A percentile compares a stretch with the other conserved stretches of the same genome.
phyloP scores from a whole-genome alignment of 192 early-diverging fungal species.

The Coemansia aciculifera region DNA sequence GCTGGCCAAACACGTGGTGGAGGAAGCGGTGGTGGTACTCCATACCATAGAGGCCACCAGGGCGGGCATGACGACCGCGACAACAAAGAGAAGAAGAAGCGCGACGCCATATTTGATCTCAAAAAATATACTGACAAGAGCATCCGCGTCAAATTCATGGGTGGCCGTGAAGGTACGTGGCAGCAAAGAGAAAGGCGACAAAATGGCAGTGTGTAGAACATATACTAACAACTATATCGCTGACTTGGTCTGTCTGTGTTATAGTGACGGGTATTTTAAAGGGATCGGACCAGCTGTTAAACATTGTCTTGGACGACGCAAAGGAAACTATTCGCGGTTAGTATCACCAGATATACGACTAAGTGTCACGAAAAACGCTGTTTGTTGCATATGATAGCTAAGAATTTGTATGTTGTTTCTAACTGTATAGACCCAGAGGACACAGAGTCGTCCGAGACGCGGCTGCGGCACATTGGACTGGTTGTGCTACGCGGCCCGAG shows the following conservation, averaged over 20 bases:
- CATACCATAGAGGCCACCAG: constrained; percentile 53
- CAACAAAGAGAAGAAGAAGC: constrained; percentile 64
- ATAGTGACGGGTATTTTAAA: constrained; percentile 88
- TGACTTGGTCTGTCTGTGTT: not conserved
- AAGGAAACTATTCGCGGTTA: constrained; percentile 78
- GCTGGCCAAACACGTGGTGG: constrained; percentile 48
- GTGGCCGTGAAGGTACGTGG: constrained; percentile 85
- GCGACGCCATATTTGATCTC: constrained; percentile 92
- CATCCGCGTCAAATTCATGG: constrained; percentile 90
- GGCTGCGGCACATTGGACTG: constrained; percentile 76
- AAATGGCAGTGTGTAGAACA: not conserved
- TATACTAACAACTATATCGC: not conserved
- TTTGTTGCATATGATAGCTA: not conserved
- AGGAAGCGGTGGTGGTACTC: constrained; percentile 44
- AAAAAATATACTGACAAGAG: constrained; percentile 91
- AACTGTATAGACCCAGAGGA: constrained; percentile 24
- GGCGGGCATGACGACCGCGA: constrained; percentile 51
- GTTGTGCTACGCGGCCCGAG: constrained; percentile 88
- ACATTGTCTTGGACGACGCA: constrained; percentile 92
- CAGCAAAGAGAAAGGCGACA: not conserved
- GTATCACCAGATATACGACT: not conserved
- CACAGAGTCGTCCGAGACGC: constrained; percentile 21
- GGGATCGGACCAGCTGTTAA: constrained; percentile 89
- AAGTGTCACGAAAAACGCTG: not conserved
- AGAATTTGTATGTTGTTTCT: not conserved